Evolutionary conservation across 805 yeast genomes (phyloP).

Genomic region (Starmerella bombicola): DNA sequence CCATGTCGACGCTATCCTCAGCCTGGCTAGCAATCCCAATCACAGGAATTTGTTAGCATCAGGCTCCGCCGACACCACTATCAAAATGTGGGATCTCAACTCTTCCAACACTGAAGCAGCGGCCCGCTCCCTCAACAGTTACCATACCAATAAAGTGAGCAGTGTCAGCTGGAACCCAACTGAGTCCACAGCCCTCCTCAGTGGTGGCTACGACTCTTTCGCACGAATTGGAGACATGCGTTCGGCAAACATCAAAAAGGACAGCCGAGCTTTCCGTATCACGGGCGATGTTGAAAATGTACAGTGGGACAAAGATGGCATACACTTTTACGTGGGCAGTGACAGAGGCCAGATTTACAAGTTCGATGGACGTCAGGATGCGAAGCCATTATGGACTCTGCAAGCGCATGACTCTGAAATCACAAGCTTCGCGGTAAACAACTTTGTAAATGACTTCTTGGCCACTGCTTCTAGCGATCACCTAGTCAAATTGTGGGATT

Average conservation of each 20-base stretch:
- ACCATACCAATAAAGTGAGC: slow-evolving; percentile 77
- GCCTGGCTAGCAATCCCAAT: slow-evolving; percentile 66
- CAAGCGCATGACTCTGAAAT: slow-evolving; percentile 96
- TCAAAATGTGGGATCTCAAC: slow-evolving; percentile 87
- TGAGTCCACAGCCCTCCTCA: slow-evolving; percentile 43
- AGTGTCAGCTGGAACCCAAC: slow-evolving; percentile 72
- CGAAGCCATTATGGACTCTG: slow-evolving; percentile 76
- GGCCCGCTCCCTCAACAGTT: slow-evolving; percentile 55
- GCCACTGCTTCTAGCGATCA: slow-evolving; percentile 86
- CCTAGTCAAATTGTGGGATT: slow-evolving; percentile 75
- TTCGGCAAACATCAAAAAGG: slow-evolving; percentile 43
- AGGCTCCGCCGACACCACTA: slow-evolving; percentile 89
- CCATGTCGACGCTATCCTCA: slow-evolving; percentile 88
- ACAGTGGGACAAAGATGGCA: slow-evolving; percentile 51
- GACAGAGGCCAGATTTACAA: slow-evolving; percentile 83
- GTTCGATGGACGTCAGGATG: slow-evolving; percentile 61
- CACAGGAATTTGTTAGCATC: slow-evolving; percentile 83
- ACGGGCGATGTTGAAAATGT: slow-evolving; percentile 80
- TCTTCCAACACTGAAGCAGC: slow-evolving; percentile 41
- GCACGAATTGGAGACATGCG: slow-evolving; percentile 74
- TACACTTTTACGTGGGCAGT: slow-evolving; percentile 67
- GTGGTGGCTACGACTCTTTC: slow-evolving; percentile 85
- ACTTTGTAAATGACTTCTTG: slow-evolving; percentile 55
- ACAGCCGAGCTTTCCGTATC: slow-evolving; percentile 46
- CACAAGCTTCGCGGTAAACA: slow-evolving; percentile 63